A percentile compares a stretch with the other conserved stretches of the same genome.
Conservation (phyloP, 805 yeast species). For the Ogataea polymorpha region DNA sequence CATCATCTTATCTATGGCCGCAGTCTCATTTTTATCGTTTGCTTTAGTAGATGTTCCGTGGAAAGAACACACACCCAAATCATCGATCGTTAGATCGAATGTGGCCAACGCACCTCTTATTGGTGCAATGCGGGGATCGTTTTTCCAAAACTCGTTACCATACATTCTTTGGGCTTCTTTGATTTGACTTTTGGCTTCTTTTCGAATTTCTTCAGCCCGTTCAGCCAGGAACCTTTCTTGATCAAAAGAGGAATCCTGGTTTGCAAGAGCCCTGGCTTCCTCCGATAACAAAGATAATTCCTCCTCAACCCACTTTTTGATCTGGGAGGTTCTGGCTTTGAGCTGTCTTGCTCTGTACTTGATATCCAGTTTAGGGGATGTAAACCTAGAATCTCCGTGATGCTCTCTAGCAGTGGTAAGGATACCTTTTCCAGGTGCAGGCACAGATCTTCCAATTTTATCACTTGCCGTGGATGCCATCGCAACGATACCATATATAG, state of each 20-base stretch:
- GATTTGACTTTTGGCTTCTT: conserved; percentile 82
- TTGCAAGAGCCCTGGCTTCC: conserved; percentile 58
- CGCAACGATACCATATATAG: conserved; percentile 93
- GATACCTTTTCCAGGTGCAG: conserved; percentile 99
- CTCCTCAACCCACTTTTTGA: conserved; percentile 78
- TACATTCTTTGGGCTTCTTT: conserved; percentile 87
- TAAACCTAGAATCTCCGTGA: conserved; percentile 74
- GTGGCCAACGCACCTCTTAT: conserved; percentile 95
- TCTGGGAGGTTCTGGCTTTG: conserved; percentile 70
- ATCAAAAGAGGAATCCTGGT: conserved; percentile 48
- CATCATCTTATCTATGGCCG: conserved; percentile 89
- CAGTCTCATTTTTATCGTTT: conserved; percentile 96
- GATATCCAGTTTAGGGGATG: conserved; percentile 79
- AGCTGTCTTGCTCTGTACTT: conserved; percentile 93
- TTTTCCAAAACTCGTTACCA: conserved; percentile 92
- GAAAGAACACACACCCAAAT: conserved; percentile 94
- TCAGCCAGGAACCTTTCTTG: conserved; percentile 61
- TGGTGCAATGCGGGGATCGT: conserved; percentile 94
- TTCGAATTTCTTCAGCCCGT: conserved; percentile 81
- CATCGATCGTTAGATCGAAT: conserved; percentile 90
- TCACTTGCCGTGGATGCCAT: conserved; percentile 96
- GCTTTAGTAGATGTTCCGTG: conserved; percentile 99
- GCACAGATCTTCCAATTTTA: conserved; percentile 97
- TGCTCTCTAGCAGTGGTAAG: conserved; percentile 96
- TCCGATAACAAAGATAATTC: conserved; percentile 70